Base-by-base conservation (phyloP, 176 grass and related monocot species). In the Luzula sylvatica region DNA sequence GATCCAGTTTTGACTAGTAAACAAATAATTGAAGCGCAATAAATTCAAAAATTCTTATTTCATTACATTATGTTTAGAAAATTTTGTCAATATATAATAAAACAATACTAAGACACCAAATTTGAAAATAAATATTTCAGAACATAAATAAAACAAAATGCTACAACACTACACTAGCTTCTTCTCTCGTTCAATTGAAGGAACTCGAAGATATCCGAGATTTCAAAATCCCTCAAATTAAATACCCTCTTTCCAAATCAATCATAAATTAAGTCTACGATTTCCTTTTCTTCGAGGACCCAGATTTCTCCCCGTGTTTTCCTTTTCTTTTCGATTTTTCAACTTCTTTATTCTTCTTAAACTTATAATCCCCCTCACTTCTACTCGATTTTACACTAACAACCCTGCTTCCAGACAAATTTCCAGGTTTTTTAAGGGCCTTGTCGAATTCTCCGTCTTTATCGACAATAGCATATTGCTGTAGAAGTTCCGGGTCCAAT, bases 351-450 rank as follows among this genome's bases (percentile, higher is more conserved):
- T 49, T 23, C 50, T 74, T 88, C 42, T 59, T 65, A 23, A 75
- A 66, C 64, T 86, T 89, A 15, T 23, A 29, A 15, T 79, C 68
- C 0, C 42, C 27, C 18, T 52, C 74, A 14, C 61, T 30, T 46
- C 55, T 96, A 60, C 43, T 82, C 24, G 84, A 86, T 75, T 86
- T 86, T 39, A 96, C 71, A 46, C 85, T 96, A 26, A 96, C 68
- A 42, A 96, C 54, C 8, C 92, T 81, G 28, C 81, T 96, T 12
- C 70, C 55, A 1, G 85, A 86, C 24, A 96, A 17, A 57, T 80
- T 96, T 21, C 50, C 59, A 21, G 60, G 60, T 40, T 59, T 70
- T 45, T 88, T 71, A 39, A 96, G 74, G 23, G 75, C 77, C 67
- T 82, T 82, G 50, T 67, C 71, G 15, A 96, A 82, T 42, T 86